Evolutionary conservation across 305 asterid genomes (phyloP), one percentile per base, ranked within the genome.

Genomic region (Andrographis paniculata): DNA sequence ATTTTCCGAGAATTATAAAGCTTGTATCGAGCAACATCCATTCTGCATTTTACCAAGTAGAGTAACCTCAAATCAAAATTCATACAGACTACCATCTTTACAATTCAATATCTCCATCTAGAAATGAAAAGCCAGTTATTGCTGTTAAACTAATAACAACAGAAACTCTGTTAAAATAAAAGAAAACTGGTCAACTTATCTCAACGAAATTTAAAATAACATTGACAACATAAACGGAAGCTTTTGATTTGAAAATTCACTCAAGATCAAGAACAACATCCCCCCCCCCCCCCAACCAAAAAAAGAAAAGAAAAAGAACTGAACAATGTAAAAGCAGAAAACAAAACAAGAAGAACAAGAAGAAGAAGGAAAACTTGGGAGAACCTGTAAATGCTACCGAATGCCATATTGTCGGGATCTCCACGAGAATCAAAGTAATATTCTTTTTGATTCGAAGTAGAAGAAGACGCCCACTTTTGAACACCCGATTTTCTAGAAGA

Each of bases 1-100:
- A 10, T 38, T 61, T 80, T 84, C 54, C 68, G 67, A 50, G 84
- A 52, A 69, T 68, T 73, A 52, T 44, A 65, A 64, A 67, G 82
- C 73, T 83, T 91, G 78, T 86, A 91, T 9, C 89, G 94, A 36
- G 99, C 94, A 64, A 91, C 73, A 79, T 91, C 94, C 95, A 83
- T 80, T 67, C 99, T 91, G 84, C 78, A 80, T 36, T 59, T 62
- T 14, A 60, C 40, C 60, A 64, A n/a, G 49, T 39, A 59, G 36
- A 45, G 14, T 20, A 38, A 51, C 42, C 45, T 48, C 55, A 66
- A 50, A 33, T 37, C 51, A 45, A 38, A 41, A 30, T 8, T 17
- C 14, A 58, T 35, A 49, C 15, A 11, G 28, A 10, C 4, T 23
- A 38, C 17, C n/a, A n/a, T 8, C 45, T 49, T 16, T 58, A 42